These are phyloP conservation scores for Candida xyloterini DNA, from an alignment of 805 yeast species.

Conservation along the genomic window DNA sequence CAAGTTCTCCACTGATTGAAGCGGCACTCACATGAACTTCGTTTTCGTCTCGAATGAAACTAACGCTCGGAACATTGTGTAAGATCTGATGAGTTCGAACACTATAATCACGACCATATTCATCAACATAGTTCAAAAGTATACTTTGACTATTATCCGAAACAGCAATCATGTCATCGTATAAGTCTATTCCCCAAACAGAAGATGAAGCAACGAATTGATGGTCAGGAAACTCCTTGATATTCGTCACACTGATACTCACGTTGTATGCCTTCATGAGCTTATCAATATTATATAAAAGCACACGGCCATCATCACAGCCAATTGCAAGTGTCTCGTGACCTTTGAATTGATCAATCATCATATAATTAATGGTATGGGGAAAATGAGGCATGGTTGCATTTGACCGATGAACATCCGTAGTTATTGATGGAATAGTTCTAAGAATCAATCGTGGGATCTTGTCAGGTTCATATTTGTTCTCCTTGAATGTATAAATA, in stretches of 20 bases:
- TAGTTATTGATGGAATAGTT: slow-evolving; percentile 40
- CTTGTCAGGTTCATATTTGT: slow-evolving; percentile 30
- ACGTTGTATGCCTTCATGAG: slow-evolving; percentile 23
- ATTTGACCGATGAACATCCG: slow-evolving; percentile 35
- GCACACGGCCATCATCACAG: slow-evolving; percentile 52
- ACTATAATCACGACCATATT: slow-evolving; percentile 11
- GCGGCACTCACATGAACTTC: slow-evolving; percentile 37
- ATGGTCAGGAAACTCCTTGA: slow-evolving; percentile 20
- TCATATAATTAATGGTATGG: slow-evolving; percentile 54
- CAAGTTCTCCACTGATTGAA: slow-evolving; percentile 43
- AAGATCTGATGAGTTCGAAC: slow-evolving; percentile 40
- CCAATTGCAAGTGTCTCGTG: slow-evolving; percentile 47
- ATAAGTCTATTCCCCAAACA: slow-evolving; percentile 61
- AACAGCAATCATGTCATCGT: slow-evolving; percentile 39
- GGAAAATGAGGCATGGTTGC: slow-evolving; percentile 52
- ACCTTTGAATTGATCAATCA: slow-evolving; percentile 35
- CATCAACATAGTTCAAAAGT: slow-evolving; percentile 37
- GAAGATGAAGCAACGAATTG: slow-evolving; percentile 41
- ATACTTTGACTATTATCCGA: slow-evolving; percentile 55
- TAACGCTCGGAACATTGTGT: slow-evolving; percentile 57
- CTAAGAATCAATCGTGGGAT: slow-evolving; percentile 36
- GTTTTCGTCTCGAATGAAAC: slow-evolving; percentile 31
- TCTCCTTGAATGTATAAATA: slow-evolving; percentile 33
- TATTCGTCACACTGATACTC: slow-evolving; percentile 3
- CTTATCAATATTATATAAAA: slow-evolving; percentile 35